Evolutionary conservation across 225 moss, liverwort and hornwort genomes (phyloP), one percentile per base, ranked within the genome.

Genomic region (Pleurozium schreberi): DNA sequence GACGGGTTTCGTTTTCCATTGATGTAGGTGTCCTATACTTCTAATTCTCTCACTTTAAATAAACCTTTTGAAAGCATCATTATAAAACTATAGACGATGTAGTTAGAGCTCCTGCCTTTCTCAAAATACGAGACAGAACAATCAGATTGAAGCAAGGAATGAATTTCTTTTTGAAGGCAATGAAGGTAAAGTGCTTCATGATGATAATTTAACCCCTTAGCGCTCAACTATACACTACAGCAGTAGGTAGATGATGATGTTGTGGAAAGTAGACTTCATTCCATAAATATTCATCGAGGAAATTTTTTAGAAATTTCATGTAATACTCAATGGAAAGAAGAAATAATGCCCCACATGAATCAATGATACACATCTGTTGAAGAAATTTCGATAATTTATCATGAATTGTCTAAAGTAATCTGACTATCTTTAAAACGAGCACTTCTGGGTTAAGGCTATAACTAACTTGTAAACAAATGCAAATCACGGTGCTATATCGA

Each of bases 1-100:
- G 93, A 61, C 91, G 92, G n/a, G 93, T 93, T 75, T 93, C 94
- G 21, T 94, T 93, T 65, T 93, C 94, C 27, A 71, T 93, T 59
- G 93, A 94, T 86, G 94, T 93, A 84, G 75, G 91, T 87, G 53
- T 60, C 49, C 71, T 31, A 1, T 26, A 45, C 67, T 75, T 60
- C 63, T n/a, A 31, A 50, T 18, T 85, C 52, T 53, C 28, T 50
- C 30, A 9, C 73, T 60, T 73, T 18, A 26, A 12, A 19, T 22
- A 36, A 43, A 25, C 12, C 10, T 18, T 59, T 60, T 59, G 17
- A 59, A 85, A 58, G 71, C 42, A 71, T 57, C 34, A 15, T 71
- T 34, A 15, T 84, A 17, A 52, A 43, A 58, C 34, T 58, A 3
- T 17, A 23, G 84, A 75, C 38, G 50, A 62, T 52, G 86, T 30